Conservation (phyloP, 768 basidiomycete genomes). For the Kondoa subrosea region DNA sequence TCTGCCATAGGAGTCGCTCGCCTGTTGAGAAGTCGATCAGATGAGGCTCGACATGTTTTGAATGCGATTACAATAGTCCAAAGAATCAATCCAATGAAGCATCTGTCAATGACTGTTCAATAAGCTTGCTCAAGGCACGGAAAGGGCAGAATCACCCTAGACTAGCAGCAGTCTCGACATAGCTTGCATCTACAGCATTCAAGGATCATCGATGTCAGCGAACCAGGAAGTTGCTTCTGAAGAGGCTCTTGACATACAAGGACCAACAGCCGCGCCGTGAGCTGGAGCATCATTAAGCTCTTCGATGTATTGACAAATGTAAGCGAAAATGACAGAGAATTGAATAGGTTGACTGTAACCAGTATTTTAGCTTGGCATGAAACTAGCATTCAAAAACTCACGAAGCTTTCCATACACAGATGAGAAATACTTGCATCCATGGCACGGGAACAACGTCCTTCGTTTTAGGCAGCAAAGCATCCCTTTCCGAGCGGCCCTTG, state of each 20-base stretch:
- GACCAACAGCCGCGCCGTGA: not conserved
- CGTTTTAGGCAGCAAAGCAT: not conserved
- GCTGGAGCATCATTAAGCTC: not conserved
- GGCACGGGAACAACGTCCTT: not conserved
- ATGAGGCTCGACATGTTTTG: too few relatives aligned
- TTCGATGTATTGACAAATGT: not conserved
- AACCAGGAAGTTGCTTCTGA: too few relatives aligned
- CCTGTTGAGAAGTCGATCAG: too few relatives aligned
- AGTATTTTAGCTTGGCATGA: too few relatives aligned
- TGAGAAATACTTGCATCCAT: not conserved
- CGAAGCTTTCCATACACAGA: not conserved
- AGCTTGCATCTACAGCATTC: not conserved
- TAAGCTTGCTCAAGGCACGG: not conserved
- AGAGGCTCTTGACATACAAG: too few relatives aligned
- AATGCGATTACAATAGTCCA: too few relatives aligned
- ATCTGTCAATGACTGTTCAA: not conserved
- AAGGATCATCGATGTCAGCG: too few relatives aligned
- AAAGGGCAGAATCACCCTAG: not conserved
- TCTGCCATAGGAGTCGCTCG: not conserved
- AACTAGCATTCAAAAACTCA: too few relatives aligned
- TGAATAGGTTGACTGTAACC: not conserved
- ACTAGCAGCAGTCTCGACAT: not conserved
- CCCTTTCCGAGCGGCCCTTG: too few relatives aligned
- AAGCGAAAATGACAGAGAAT: not conserved
- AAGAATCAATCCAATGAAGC: not conserved